Evolutionary conservation across 768 basidiomycete genomes (phyloP).

Genomic region (Phaffia australis): DNA sequence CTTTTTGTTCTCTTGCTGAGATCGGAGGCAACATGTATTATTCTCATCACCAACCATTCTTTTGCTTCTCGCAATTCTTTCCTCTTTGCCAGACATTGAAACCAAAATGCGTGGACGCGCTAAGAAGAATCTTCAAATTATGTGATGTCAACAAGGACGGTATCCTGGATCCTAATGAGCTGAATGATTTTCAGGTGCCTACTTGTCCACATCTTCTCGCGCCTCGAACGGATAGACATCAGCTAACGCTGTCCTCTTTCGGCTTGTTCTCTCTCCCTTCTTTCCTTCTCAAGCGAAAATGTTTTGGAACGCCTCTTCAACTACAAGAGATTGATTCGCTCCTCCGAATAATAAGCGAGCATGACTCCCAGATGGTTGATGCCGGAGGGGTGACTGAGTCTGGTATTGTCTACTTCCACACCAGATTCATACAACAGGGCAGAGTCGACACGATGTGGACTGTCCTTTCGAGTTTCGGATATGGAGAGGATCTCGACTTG

Average conservation of each 20-base stretch:
- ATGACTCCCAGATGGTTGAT: constrained; percentile 48
- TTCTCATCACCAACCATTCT: background rate
- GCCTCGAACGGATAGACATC: background rate
- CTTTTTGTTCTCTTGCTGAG: background rate
- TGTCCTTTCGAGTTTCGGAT: constrained; percentile 85
- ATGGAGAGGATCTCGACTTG: constrained; percentile 83
- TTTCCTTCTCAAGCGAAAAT: constrained; percentile 57
- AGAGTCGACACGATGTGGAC: constrained; percentile 97
- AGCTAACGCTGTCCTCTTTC: background rate
- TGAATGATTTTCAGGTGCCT: constrained; percentile 90
- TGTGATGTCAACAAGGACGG: constrained; percentile 94
- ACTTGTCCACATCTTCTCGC: background rate
- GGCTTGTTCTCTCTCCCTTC: background rate
- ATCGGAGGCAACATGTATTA: too few species aligned
- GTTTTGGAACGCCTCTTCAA: constrained; percentile 87
- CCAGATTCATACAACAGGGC: constrained; percentile 90
- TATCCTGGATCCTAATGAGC: constrained; percentile 71
- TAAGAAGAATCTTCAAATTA: constrained; percentile 89
- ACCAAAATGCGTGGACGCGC: constrained; percentile 75
- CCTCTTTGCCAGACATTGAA: constrained; percentile 61
- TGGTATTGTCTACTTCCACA: constrained; percentile 89
- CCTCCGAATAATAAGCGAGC: constrained; percentile 73
- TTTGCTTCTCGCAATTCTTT: constrained; percentile 9
- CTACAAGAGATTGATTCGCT: constrained; percentile 92
- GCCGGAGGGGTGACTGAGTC: constrained; percentile 68